Percentiles rank a stretch among this genome's conserved stretches.
phyloP scores from a whole-genome alignment of 2,329 filamentous ascomycete genomes.

The Onygena corvina region DNA sequence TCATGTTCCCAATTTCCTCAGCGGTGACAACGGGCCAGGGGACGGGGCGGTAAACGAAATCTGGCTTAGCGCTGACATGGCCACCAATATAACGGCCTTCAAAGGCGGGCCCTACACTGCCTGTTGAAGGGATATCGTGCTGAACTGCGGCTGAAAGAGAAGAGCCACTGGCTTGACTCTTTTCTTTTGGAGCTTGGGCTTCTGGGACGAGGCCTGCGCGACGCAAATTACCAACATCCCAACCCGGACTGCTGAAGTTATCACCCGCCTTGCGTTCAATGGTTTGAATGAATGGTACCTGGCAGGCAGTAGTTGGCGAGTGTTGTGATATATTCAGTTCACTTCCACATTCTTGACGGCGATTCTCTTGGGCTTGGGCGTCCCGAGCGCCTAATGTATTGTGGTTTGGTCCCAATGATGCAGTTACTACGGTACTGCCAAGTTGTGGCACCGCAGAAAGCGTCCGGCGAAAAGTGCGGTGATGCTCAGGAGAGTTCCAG shows the following conservation, averaged over 20 bases:
- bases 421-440: background rate
- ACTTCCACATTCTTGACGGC: background rate
- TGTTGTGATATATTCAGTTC: background rate
- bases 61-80: background rate
- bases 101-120: background rate
- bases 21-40: background rate
- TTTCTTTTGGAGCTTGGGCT: background rate
- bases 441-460: background rate
- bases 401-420: background rate
- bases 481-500: background rate
- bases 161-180: background rate
- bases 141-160: background rate
- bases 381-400: too few species aligned
- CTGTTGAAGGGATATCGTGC: background rate
- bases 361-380: background rate
- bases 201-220: background rate
- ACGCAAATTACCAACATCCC: slow-evolving; percentile 1
- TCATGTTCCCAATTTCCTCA: background rate
- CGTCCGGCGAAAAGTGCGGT: background rate
- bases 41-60: background rate
- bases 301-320: background rate
- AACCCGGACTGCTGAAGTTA: background rate
- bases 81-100: background rate
- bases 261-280: background rate
- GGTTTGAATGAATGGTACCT: background rate